Percentiles rank a stretch among this genome's conserved stretches.
These are phyloP conservation scores for Syzygium jambos DNA, from an alignment of 345 rosid genomes.

Conservation along the genomic window DNA sequence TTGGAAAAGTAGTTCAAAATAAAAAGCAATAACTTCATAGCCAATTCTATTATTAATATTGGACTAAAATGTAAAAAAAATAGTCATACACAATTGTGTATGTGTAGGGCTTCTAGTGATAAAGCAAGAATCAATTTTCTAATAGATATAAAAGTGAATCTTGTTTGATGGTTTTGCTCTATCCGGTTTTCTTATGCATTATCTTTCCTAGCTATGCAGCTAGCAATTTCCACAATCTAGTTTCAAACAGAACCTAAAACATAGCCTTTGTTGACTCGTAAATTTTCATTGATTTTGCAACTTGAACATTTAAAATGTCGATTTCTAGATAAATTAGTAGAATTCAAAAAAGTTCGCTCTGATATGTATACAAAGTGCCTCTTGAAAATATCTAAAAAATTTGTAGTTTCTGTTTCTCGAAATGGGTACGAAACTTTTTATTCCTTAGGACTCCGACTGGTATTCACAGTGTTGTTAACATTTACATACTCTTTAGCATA, in stretches of 20 bases:
- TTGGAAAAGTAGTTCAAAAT: background rate
- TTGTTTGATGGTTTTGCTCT: background rate
- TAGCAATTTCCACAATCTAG: background rate
- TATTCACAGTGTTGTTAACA: background rate
- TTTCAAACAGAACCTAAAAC: background rate
- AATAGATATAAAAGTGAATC: background rate
- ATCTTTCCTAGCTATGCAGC: background rate
- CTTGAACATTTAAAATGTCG: background rate
- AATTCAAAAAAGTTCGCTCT: background rate
- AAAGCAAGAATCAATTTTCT: background rate
- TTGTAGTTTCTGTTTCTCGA: background rate
- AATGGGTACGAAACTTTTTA: background rate
- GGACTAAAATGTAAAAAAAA: background rate
- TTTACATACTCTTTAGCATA: background rate
- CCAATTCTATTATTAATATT: background rate
- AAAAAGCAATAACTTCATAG: background rate
- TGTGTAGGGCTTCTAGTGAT: background rate
- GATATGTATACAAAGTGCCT: background rate
- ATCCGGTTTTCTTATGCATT: background rate
- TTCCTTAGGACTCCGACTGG: background rate
- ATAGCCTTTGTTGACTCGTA: background rate
- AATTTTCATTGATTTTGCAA: background rate
- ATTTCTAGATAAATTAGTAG: background rate
- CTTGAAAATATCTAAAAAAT: background rate
- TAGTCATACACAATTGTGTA: background rate